Evolutionary conservation across 225 moss, liverwort and hornwort species (phyloP).

Genomic region (Physcomitrium patens): DNA sequence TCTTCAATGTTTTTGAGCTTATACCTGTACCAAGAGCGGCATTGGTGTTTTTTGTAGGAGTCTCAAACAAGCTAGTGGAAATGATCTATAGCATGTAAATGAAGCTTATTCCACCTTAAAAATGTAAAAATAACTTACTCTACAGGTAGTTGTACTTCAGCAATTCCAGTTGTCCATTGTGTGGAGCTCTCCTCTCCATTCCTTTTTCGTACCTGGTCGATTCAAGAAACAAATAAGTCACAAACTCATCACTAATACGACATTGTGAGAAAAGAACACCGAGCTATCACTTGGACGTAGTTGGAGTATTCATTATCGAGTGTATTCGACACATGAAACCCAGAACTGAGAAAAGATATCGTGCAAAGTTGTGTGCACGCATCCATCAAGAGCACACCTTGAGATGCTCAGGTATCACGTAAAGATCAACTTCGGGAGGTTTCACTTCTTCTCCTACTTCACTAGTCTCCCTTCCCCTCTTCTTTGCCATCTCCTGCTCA

Average conservation of each 20-base stretch:
- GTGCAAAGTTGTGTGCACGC: not conserved
- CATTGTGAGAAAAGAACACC: too few species aligned
- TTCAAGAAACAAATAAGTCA: too few species aligned
- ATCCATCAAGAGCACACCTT: constrained; percentile 54
- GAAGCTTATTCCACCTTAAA: not conserved
- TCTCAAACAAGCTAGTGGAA: not conserved
- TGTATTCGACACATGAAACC: not conserved
- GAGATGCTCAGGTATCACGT: constrained; percentile 86
- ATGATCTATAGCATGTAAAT: not conserved
- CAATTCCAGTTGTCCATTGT: constrained; percentile 99
- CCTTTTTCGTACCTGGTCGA: constrained; percentile 75
- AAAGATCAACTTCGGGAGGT: constrained; percentile 82
- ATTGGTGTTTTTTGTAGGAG: not conserved
- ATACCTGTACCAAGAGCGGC: constrained; percentile 45
- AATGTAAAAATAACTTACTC: constrained; percentile 57
- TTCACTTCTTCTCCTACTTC: constrained; percentile 62
- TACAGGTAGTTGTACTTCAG: constrained; percentile 92
- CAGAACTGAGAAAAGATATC: not conserved
- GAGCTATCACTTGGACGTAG: not conserved
- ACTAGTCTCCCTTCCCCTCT: constrained; percentile 71
- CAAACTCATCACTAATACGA: too few species aligned
- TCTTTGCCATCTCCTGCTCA: too few species aligned
- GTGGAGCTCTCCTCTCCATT: constrained; percentile 98
- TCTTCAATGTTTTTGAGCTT: constrained; percentile 98
- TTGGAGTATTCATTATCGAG: not conserved